These are phyloP conservation scores for Leccinum fuscescens DNA, from an alignment of 1,284 basidiomycete genomes.

Conservation along the genomic window DNA sequence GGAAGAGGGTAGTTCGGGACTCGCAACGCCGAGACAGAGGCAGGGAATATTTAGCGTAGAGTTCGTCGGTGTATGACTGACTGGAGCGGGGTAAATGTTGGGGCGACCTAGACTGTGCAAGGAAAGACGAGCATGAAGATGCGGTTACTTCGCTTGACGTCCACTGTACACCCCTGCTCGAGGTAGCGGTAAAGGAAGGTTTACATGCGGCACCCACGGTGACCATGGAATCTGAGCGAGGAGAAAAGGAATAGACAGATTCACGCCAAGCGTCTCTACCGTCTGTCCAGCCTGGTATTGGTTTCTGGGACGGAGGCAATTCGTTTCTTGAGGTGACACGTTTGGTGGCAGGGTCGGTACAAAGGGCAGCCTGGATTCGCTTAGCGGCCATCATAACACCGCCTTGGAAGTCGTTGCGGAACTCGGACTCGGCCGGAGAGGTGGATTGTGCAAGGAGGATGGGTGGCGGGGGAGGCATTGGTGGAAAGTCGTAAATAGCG, in stretches of 20 bases:
- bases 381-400: slow-evolving; percentile 70
- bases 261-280: slow-evolving; percentile 63
- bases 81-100: slow-evolving; percentile 23
- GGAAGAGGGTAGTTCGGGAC: slow-evolving; percentile 43
- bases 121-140: slow-evolving; percentile 28
- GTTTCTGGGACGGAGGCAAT: slow-evolving; percentile 37
- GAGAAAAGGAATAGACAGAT: slow-evolving; percentile 49
- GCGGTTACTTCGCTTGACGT: slow-evolving; percentile 37
- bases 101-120: slow-evolving; percentile 12
- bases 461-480: slow-evolving; percentile 51
- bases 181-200: slow-evolving; percentile 47
- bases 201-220: slow-evolving; percentile 25
- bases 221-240: slow-evolving; percentile 31
- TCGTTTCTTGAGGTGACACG: slow-evolving; percentile 25
- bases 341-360: slow-evolving; percentile 38
- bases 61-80: slow-evolving; percentile 43
- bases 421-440: slow-evolving; percentile 21
- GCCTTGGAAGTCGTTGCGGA: slow-evolving; percentile 44
- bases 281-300: slow-evolving; percentile 69
- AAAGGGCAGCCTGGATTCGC: slow-evolving; percentile 51
- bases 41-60: slow-evolving; percentile 53
- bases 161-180: slow-evolving; percentile 52
- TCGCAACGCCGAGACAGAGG: slow-evolving; percentile 52
- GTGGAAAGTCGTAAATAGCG: slow-evolving; percentile 53
- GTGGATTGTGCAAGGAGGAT: slow-evolving; percentile 32